phyloP scores from a whole-genome alignment of 176 grass and related monocot species.

The Triticum monococcum region DNA sequence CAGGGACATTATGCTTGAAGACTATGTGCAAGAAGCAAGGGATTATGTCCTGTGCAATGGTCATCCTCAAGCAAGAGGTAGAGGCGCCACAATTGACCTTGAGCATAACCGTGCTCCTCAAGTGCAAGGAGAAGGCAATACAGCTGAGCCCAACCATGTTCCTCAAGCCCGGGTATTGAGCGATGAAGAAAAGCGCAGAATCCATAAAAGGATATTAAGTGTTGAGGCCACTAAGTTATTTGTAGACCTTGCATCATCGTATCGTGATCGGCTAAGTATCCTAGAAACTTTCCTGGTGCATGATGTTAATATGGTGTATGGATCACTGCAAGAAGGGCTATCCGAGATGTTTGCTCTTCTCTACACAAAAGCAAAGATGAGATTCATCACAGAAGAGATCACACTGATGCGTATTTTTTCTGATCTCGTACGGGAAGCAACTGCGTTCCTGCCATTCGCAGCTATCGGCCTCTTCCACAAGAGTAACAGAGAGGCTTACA shows the following conservation, averaged over 20 bases:
- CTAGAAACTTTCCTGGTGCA: not conserved
- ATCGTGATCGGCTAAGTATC: not conserved
- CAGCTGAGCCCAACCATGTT: not conserved
- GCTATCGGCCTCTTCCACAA: not conserved
- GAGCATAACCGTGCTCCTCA: not conserved
- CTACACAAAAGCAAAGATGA: not conserved
- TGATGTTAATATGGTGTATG: not conserved
- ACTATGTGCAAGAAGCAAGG: not conserved
- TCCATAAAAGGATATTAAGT: too few species aligned
- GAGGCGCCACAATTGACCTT: too few species aligned
- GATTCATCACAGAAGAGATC: too few species aligned
- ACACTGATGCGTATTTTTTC: too few species aligned
- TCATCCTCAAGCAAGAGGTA: too few species aligned
- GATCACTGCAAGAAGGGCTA: not conserved
- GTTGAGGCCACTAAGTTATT: too few species aligned
- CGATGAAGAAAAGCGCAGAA: too few species aligned
- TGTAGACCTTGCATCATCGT: not conserved
- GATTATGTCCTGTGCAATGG: not conserved
- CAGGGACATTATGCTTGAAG: not conserved
- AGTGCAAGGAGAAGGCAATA: not conserved
- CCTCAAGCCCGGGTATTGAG: too few species aligned
- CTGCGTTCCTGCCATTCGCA: not conserved
- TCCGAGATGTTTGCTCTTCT: not conserved
- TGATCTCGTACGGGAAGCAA: too few species aligned
- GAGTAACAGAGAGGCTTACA: not conserved